Evolutionary conservation across 495 filamentous ascomycete species (phyloP).

Genomic region (Daldinia vernicosa): DNA sequence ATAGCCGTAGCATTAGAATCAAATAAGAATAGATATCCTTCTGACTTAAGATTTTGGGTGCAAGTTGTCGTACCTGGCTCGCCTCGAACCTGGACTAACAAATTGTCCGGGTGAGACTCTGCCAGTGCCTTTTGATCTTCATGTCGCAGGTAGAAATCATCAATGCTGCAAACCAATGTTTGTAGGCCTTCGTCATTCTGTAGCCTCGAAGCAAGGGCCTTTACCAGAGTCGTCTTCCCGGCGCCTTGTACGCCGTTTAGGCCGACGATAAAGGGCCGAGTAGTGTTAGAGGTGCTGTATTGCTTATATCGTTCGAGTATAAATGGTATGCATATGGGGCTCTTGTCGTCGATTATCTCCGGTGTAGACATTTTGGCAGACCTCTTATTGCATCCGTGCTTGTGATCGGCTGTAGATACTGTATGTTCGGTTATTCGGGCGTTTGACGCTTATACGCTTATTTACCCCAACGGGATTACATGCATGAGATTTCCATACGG

Average conservation of each 20-base stretch:
- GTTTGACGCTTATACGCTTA: slow-evolving; percentile 11
- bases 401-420: slow-evolving; percentile 24
- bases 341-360: slow-evolving; percentile 84
- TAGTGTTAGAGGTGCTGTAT: slow-evolving; percentile 55
- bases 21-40: slow-evolving; percentile 5
- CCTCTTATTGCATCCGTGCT: background rate
- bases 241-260: slow-evolving; percentile 81
- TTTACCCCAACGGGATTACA: slow-evolving; percentile 8
- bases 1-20: slow-evolving; percentile 27
- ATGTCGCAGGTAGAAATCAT: slow-evolving; percentile 88
- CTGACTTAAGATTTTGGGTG: slow-evolving; percentile 1
- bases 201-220: slow-evolving; percentile 71
- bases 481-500: background rate
- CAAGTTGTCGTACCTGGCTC: slow-evolving; percentile 64
- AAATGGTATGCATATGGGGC: slow-evolving; percentile 85
- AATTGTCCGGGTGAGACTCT: slow-evolving; percentile 70
- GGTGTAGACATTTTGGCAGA: slow-evolving; percentile 26
- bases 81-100: slow-evolving; percentile 81
- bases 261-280: slow-evolving; percentile 65
- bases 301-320: slow-evolving; percentile 71
- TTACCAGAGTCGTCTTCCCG: slow-evolving; percentile 90
- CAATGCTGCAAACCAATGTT: slow-evolving; percentile 83
- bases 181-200: slow-evolving; percentile 70
- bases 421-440: slow-evolving; percentile 32
- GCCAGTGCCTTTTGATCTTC: slow-evolving; percentile 75